Evolutionary conservation across 2,329 filamentous ascomycete genomes (phyloP), one percentile per base, ranked within the genome.

Genomic region (Fusarium tjaetaba): DNA sequence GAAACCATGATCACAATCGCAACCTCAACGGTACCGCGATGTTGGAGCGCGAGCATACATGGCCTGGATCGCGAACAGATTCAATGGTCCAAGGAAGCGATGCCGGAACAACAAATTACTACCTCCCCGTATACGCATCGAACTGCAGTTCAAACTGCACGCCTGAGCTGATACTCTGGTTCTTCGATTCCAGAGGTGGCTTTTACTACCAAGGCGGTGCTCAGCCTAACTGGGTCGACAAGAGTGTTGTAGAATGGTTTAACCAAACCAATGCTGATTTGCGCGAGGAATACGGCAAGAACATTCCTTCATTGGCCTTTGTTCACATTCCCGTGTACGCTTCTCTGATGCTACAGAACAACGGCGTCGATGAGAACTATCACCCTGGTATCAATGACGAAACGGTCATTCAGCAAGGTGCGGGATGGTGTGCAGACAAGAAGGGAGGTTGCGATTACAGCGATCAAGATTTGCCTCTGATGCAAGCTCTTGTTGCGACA

Each of bases 111-210:
- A 84, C 84, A 0, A 86, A 86, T 49, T 86, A 85, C 67, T 82
- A 85, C 61, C 76, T 86, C 1, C 83, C 83, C 0, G 81, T 86
- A 1, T 84, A 82, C 34, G 75, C 79, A 24, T 63, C 76, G 9
- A 68, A 78, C 13, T 84, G 84, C 53, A 68, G 65, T 6, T 30
- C 38, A 4, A 55, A 73, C 14, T 85, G 84, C 60, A 65, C 74
- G 0, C 82, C 83, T 0, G 80, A 82, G 30, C 68, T 85, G 11
- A 75, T 93, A 2, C 82, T 94, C 1, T 94, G 90, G 90, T 93
- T 93, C 81, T 93, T 94, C 70, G 91, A 93, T 76, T 88, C 85
- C 57, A 84, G 87, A n/a, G 90, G 90, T 26, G 90, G 89, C 11
- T 83, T 83, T 51, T 82, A 84, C 43, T 88, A 85, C 75, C 85